Percentiles rank a stretch among this genome's conserved stretches.
Evolutionary conservation across 1,284 basidiomycete genomes (phyloP).

Genomic region (Athelia sp.): DNA sequence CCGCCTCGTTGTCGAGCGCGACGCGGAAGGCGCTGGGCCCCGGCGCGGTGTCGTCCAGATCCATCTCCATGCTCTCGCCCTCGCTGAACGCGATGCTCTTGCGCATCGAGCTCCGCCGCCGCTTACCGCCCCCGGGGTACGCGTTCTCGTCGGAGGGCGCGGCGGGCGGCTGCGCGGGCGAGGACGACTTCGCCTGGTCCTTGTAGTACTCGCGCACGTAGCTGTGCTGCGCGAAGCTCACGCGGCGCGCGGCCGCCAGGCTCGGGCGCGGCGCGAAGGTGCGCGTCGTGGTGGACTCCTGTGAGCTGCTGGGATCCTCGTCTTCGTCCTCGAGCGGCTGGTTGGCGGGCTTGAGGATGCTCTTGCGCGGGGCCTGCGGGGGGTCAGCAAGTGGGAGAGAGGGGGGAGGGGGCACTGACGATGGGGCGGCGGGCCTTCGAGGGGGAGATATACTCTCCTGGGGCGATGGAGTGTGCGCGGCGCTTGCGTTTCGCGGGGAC

Average conservation of each 20-base stretch:
- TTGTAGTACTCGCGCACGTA: slow-evolving; percentile 63
- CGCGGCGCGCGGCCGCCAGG: slow-evolving; percentile 67
- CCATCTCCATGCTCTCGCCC: slow-evolving; percentile 53
- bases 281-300: slow-evolving; percentile 43
- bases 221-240: slow-evolving; percentile 76
- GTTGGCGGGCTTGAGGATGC: slow-evolving; percentile 63
- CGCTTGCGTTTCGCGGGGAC: slow-evolving; percentile 43
- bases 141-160: slow-evolving; percentile 55
- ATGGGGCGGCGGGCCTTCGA: slow-evolving; percentile 59
- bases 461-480: slow-evolving; percentile 65
- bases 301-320: slow-evolving; percentile 43
- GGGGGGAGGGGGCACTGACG: slow-evolving; percentile 31
- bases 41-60: slow-evolving; percentile 55
- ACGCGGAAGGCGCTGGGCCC: slow-evolving; percentile 28
- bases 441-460: slow-evolving; percentile 58
- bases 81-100: slow-evolving; percentile 35
- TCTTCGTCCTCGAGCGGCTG: slow-evolving; percentile 26
- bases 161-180: slow-evolving; percentile 36
- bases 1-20: slow-evolving; percentile 29
- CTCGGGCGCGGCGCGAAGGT: slow-evolving; percentile 24
- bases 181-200: slow-evolving; percentile 33
- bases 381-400: slow-evolving; percentile 7
- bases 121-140: slow-evolving; percentile 45
- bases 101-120: slow-evolving; percentile 55
- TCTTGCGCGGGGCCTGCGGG: slow-evolving; percentile 63